These are phyloP conservation scores for Penicillium sp. DNA, from an alignment of 2,329 filamentous ascomycete species.

Conservation along the genomic window DNA sequence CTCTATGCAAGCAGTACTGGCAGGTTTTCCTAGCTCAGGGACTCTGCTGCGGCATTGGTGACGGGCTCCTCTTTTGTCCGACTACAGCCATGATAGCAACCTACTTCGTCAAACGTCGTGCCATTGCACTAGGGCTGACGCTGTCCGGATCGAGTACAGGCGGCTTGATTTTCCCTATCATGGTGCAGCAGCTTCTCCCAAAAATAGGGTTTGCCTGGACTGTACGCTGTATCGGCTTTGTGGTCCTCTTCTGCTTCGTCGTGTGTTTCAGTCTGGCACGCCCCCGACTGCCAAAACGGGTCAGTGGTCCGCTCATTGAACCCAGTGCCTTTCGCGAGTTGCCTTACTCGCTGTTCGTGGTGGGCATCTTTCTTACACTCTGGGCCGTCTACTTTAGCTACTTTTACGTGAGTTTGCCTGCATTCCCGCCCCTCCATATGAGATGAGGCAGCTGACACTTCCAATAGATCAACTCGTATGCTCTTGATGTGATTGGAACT, in stretches of 20 bases:
- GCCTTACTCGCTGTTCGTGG: constrained; percentile 9
- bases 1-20: constrained; percentile 42
- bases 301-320: constrained; percentile 7
- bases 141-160: constrained; percentile 37
- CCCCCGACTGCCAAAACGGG: neutral
- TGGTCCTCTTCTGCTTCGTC: constrained; percentile 7
- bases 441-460: constrained; percentile 13
- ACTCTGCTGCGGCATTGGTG: constrained; percentile 38
- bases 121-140: constrained; percentile 35
- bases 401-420: constrained; percentile 26
- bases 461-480: constrained; percentile 33
- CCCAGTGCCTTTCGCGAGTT: constrained; percentile 10
- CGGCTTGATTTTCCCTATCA: constrained; percentile 44
- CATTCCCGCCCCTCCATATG: neutral
- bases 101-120: constrained; percentile 40
- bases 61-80: constrained; percentile 42
- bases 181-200: constrained; percentile 36
- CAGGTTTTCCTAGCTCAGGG: constrained; percentile 48
- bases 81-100: constrained; percentile 35
- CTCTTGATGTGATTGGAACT: constrained; percentile 41
- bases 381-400: constrained; percentile 14
- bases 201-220: constrained; percentile 9
- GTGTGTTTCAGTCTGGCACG: constrained; percentile 17
- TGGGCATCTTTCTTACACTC: constrained; percentile 11
- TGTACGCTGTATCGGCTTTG: constrained; percentile 9